A percentile compares a stretch with the other conserved stretches of the same genome.
Conservation (phyloP, 441 rosid genomes). For the Metrosideros polymorpha region DNA sequence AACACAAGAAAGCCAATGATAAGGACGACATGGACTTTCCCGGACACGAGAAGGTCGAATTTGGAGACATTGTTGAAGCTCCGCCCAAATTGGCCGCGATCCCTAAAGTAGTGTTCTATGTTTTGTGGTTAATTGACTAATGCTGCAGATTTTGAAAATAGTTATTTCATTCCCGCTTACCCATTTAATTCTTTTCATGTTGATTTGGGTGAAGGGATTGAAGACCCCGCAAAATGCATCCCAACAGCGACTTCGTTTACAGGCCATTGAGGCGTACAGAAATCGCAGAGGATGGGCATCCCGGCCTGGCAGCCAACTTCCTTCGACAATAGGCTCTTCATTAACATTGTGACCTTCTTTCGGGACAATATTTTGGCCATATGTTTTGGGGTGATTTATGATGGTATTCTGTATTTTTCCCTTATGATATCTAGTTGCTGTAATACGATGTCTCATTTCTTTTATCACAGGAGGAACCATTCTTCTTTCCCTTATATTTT, state of each 20-base stretch:
- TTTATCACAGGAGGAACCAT: background rate
- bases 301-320: conserved; percentile 58
- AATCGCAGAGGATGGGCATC: conserved; percentile 59
- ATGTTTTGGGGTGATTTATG: background rate
- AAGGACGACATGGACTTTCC: conserved; percentile 51
- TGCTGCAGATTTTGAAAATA: background rate
- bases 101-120: conserved; percentile 46
- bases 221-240: conserved; percentile 42
- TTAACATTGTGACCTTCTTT: background rate
- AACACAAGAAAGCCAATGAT: conserved; percentile 30
- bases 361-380: background rate
- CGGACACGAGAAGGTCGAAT: conserved; percentile 48
- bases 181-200: background rate
- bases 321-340: conserved; percentile 17
- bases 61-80: conserved; percentile 83
- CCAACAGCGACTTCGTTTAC: conserved; percentile 56
- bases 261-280: conserved; percentile 72
- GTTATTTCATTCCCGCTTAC: background rate
- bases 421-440: background rate
- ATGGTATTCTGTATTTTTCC: background rate
- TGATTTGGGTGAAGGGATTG: conserved; percentile 24
- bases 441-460: background rate
- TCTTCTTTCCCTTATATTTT: background rate
- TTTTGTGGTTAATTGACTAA: background rate
- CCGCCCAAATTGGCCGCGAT: conserved; percentile 60